Conservation (phyloP, 1,284 basidiomycete species). For the Marasmius oreades region DNA sequence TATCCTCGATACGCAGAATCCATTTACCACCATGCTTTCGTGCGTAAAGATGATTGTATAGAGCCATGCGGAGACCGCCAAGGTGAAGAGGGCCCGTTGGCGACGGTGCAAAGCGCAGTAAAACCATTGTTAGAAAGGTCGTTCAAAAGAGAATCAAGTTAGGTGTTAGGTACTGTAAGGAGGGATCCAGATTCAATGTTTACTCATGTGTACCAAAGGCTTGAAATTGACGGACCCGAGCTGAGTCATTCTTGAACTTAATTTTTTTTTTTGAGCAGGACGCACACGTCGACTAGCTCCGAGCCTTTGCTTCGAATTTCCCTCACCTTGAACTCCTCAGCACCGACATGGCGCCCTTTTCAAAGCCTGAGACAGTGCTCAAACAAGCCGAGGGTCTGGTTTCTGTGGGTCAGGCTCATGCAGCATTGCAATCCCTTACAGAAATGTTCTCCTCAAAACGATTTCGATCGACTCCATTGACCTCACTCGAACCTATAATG, state of each 20-base stretch:
- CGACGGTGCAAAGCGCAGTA: conserved; percentile 93
- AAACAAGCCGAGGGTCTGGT: conserved; percentile 92
- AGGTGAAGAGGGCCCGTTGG: conserved; percentile 95
- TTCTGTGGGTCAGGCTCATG: conserved; percentile 85
- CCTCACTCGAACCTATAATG: conserved; percentile 94
- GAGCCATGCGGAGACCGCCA: conserved; percentile 92
- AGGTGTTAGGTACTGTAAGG: too few species aligned
- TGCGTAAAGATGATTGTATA: conserved; percentile 91
- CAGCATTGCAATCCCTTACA: conserved; percentile 84
- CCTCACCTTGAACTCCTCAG: neutral
- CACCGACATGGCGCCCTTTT: conserved; percentile 85
- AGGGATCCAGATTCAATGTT: too few species aligned
- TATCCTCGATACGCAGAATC: conserved; percentile 94
- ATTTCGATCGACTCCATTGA: conserved; percentile 89
- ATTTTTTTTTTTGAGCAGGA: neutral
- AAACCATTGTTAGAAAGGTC: conserved; percentile 34
- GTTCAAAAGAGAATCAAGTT: too few species aligned
- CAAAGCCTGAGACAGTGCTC: conserved; percentile 88
- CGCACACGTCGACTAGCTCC: neutral
- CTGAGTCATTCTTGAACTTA: neutral
- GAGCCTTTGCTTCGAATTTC: neutral
- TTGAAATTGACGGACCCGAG: neutral
- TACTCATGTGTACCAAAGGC: too few species aligned
- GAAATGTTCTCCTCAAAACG: conserved; percentile 94
- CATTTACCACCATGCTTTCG: conserved; percentile 81